Conservation (phyloP, 2,329 filamentous ascomycete genomes). For the Colletotrichum salicis region DNA sequence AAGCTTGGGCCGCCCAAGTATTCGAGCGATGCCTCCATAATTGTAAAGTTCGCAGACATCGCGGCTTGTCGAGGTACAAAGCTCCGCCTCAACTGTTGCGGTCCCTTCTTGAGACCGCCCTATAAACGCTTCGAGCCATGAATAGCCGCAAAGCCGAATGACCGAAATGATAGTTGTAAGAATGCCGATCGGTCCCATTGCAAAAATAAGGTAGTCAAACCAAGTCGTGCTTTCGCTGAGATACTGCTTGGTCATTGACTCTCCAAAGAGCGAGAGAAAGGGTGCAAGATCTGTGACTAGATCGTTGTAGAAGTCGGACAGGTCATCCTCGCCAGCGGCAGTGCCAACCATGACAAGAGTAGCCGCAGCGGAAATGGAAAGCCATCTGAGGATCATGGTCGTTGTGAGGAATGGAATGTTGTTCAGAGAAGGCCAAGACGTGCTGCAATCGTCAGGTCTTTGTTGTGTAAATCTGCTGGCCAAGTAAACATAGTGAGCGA, state of each 20-base stretch:
- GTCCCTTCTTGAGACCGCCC: slow-evolving; percentile 50
- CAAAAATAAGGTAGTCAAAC: slow-evolving; percentile 47
- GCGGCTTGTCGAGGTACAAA: slow-evolving; percentile 51
- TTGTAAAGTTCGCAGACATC: slow-evolving; percentile 53
- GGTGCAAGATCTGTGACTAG: slow-evolving; percentile 46
- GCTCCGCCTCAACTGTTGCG: slow-evolving; percentile 48
- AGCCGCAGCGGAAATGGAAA: too few species aligned
- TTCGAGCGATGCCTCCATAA: slow-evolving; percentile 37
- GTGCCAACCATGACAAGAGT: too few species aligned
- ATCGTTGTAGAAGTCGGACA: slow-evolving; percentile 46
- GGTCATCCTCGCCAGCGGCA: too few species aligned
- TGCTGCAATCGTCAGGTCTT: too few species aligned
- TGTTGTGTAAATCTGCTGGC: too few species aligned
- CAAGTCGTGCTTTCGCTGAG: slow-evolving; percentile 46
- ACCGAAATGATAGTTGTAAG: slow-evolving; percentile 49
- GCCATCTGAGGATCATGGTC: too few species aligned
- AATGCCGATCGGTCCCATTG: slow-evolving; percentile 50
- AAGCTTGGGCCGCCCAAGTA: slow-evolving; percentile 46
- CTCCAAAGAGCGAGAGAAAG: slow-evolving; percentile 50
- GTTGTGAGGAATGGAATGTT: too few species aligned
- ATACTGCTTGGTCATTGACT: slow-evolving; percentile 51
- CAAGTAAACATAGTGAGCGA: too few species aligned
- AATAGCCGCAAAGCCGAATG: slow-evolving; percentile 46
- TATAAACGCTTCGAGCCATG: slow-evolving; percentile 50
- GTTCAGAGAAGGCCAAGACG: too few species aligned